These are phyloP conservation scores for Cladophialophora yegresii DNA, from an alignment of 2,329 filamentous ascomycete species.

Conservation along the genomic window DNA sequence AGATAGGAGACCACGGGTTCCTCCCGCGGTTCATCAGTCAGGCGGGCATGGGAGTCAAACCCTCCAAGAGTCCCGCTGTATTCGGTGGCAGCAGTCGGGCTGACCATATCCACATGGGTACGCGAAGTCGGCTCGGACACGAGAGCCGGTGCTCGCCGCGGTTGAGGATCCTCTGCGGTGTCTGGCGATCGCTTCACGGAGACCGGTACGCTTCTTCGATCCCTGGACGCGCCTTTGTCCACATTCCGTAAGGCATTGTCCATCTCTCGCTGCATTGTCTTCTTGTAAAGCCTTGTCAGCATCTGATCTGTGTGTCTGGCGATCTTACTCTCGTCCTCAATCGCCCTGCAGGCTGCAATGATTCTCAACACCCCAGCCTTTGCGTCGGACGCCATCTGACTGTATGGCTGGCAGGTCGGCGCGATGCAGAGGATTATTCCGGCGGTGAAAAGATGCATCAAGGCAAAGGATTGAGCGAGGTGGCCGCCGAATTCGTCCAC, in stretches of 20 bases:
- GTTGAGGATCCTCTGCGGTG: not conserved
- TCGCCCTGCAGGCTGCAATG: conserved; percentile 36
- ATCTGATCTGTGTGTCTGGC: conserved; percentile 38
- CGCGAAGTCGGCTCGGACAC: not conserved
- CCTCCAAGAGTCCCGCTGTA: not conserved
- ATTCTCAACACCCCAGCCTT: conserved; percentile 40
- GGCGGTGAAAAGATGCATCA: conserved; percentile 35
- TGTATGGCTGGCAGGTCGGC: conserved; percentile 39
- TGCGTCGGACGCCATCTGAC: conserved; percentile 38
- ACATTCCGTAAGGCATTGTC: conserved; percentile 22
- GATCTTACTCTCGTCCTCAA: conserved; percentile 37
- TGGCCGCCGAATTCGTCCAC: conserved; percentile 38
- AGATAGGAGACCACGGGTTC: conserved; percentile 20
- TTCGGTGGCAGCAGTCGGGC: not conserved
- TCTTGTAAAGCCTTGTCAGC: conserved; percentile 38
- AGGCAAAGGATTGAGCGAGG: conserved; percentile 36
- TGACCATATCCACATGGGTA: not conserved
- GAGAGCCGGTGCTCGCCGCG: not conserved
- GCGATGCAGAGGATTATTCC: conserved; percentile 39
- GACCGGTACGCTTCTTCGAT: not conserved
- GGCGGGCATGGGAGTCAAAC: conserved; percentile 1
- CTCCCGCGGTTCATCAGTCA: conserved; percentile 1
- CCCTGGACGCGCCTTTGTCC: conserved; percentile 6
- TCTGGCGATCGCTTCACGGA: conserved; percentile 6
- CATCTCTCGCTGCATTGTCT: conserved; percentile 36